Evolutionary conservation across 2,329 filamentous ascomycete species (phyloP), one percentile per base, ranked within the genome.

Genomic region (Rutstroemia sp.): DNA sequence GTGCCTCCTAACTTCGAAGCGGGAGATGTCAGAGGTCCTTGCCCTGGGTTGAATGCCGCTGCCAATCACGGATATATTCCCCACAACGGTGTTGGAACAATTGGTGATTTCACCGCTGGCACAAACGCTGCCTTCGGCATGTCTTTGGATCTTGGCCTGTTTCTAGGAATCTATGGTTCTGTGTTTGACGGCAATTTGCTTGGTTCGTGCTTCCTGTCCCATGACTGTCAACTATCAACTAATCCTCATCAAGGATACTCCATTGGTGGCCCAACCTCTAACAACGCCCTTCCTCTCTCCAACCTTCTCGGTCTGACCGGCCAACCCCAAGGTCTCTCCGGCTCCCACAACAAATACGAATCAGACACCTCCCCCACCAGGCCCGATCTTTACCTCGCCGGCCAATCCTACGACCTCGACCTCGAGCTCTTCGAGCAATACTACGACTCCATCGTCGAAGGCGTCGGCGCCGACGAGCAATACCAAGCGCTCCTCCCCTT

Each of bases 311-410:
- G 58, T n/a, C 49, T 66, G 7, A 53, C 64, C 63, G 73, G 75
- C 2, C 70, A 70, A 16, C 76, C 76, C 0, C 73, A 73, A 44
- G 77, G 78, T 4, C 70, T 82, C 2, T 68, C 68, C 12, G 75
- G 76, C 17, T 75, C 75, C 3, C 80, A 83, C 65, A 80, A 81
- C 64, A 75, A 76, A 55, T 77, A 80, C 62, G 79, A 82, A 69
- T 69, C 74, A 0, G 79, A 82, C 65, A 75, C 71, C 0, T 81
- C 78, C 45, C 72, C 74, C 46, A 80, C 78, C 0, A 73, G 79
- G 2, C 73, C 75, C 37, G 79, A 82, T 56, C 67, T 83, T 0
- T 82, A 82, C 64, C 5, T 53, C 5, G 51, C 27, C 2, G 42
- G 51, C 5, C 27, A 53, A 25, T 48, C 41, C 51, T 48, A 17